Evolutionary conservation across 345 rosid species (phyloP), one percentile per base, ranked within the genome.

Genomic region (Hibiscus mutabilis): DNA sequence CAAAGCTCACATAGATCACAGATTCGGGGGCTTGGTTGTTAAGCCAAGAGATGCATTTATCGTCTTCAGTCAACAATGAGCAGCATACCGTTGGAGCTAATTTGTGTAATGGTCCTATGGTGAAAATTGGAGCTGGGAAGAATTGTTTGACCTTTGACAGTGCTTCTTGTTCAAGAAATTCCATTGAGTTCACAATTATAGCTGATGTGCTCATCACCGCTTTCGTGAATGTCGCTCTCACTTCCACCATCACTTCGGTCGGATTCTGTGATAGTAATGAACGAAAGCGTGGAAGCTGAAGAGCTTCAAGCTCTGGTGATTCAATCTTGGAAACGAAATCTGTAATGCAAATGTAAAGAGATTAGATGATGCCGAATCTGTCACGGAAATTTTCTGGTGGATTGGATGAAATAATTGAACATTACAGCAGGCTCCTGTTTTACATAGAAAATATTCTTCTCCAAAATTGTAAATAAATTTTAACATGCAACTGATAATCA

Each of bases 21-120:
- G 68, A 77, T 1, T 77, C 71, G 2, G 29, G 35, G n/a, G 74
- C 35, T 56, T 78, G 84, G 65, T 69, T 71, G 71, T 77, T 51
- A n/a, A 82, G 84, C 84, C 84, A 80, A 55, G 79, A 1, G n/a
- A 80, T 70, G 67, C 84, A 80, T 55, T 56, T 75, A 12, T 44
- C 18, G 19, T 80, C 86, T 66, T 80, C 86, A 15, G 42, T 22
- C 2, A 73, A 49, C 21, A 73, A 53, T 59, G 79, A 76, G 46
- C 64, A 46, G 2, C 77, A 72, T 33, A 35, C 24, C 4, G 72
- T 15, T 57, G 83, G 70, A 4, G 79, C 60, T 52, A 77, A 25
- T 72, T 80, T 85, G 77, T 80, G 76, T 19, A 78, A 1, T 7
- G 86, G 83, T 25, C 86, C 86, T 25, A 82, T 16, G 1, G 73